Conservation (phyloP, 2,329 filamentous ascomycete genomes). For the Fusarium setosum region DNA sequence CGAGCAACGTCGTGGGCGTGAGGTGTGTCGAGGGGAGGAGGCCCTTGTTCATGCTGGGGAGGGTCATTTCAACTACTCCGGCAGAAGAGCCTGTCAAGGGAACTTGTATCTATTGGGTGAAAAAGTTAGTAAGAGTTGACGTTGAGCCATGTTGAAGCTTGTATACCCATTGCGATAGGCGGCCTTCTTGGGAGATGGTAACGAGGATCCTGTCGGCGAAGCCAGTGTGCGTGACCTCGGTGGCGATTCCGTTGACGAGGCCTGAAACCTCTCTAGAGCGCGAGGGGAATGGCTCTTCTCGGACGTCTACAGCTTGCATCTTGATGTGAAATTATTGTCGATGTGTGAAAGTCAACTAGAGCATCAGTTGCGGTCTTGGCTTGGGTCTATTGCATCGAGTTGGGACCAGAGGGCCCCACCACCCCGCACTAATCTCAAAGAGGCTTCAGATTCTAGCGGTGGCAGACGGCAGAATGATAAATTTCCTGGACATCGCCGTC, state of each 20-base stretch:
- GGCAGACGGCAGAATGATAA: constrained; percentile 50
- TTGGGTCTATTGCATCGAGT: constrained; percentile 19
- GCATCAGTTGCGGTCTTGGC: neutral
- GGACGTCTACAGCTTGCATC: constrained; percentile 56
- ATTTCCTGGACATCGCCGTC: constrained; percentile 43
- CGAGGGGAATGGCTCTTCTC: constrained; percentile 74
- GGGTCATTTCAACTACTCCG: constrained; percentile 70
- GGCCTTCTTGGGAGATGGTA: constrained; percentile 87
- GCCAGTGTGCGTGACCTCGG: constrained; percentile 76
- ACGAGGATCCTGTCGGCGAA: constrained; percentile 94
- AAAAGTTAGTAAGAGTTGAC: neutral
- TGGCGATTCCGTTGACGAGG: constrained; percentile 74
- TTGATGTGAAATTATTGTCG: constrained; percentile 11
- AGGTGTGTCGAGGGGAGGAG: constrained; percentile 82
- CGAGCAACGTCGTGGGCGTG: constrained; percentile 87
- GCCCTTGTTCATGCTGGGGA: constrained; percentile 58
- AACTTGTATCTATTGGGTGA: constrained; percentile 73
- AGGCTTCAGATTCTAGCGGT: constrained; percentile 49
- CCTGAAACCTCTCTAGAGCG: constrained; percentile 69
- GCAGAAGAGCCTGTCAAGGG: constrained; percentile 76
- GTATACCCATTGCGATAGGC: constrained; percentile 89
- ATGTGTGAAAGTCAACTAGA: constrained; percentile 22
- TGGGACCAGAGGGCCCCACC: constrained; percentile 24
- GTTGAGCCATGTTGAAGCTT: neutral
- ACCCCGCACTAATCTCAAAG: constrained; percentile 51